phyloP scores from a whole-genome alignment of 2,329 filamentous ascomycete genomes.

The Talaromyces sp. region DNA sequence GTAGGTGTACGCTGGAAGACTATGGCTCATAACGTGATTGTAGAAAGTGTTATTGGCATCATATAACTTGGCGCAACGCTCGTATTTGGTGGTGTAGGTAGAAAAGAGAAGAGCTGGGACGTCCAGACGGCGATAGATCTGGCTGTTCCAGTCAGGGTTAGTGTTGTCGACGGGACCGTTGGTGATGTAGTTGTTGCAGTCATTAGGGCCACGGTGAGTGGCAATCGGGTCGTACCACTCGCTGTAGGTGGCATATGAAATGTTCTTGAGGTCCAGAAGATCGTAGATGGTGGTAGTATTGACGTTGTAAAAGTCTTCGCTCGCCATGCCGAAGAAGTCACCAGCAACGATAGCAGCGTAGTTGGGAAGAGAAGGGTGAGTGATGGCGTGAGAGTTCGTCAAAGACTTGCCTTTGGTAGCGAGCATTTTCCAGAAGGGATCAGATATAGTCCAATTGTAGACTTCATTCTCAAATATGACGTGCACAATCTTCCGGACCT shows the following conservation, averaged over 20 bases:
- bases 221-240: constrained; percentile 21
- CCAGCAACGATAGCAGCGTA: constrained; percentile 20
- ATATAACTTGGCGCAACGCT: constrained; percentile 18
- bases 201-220: constrained; percentile 18
- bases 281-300: constrained; percentile 21
- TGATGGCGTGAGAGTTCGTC: constrained; percentile 18
- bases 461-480: constrained; percentile 20
- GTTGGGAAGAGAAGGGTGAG: constrained; percentile 21
- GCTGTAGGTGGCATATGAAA: constrained; percentile 19
- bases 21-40: constrained; percentile 15
- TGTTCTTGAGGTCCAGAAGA: constrained; percentile 16
- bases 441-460: constrained; percentile 19
- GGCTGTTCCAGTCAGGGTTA: constrained; percentile 18
- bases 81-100: constrained; percentile 16
- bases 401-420: constrained; percentile 18
- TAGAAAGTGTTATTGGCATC: constrained; percentile 17
- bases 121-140: constrained; percentile 21
- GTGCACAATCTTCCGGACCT: constrained; percentile 19
- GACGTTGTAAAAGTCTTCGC: constrained; percentile 21
- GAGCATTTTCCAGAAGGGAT: constrained; percentile 20
- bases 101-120: constrained; percentile 19
- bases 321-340: constrained; percentile 20
- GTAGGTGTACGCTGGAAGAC: constrained; percentile 19
- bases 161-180: constrained; percentile 21
- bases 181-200: constrained; percentile 21